These are phyloP conservation scores for Viola pubescens DNA, from an alignment of 441 rosid genomes.

Conservation along the genomic window DNA sequence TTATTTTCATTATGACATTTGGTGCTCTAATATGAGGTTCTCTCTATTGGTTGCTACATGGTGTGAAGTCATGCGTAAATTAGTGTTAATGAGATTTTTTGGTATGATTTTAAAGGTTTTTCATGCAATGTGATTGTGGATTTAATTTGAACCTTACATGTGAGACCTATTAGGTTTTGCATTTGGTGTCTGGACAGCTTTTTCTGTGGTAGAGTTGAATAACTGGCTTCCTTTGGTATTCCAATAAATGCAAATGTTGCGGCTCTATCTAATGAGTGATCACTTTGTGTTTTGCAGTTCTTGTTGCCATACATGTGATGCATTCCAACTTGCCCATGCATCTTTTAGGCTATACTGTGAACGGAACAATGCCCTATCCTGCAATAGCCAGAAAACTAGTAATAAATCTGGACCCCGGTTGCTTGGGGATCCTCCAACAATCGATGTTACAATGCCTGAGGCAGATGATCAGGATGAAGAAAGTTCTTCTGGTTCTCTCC, in stretches of 20 bases:
- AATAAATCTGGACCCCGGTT: constrained; percentile 51
- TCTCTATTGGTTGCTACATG: neutral
- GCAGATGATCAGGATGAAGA: constrained; percentile 69
- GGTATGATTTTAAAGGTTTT: neutral
- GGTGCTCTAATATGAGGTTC: neutral
- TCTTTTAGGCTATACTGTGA: constrained; percentile 75
- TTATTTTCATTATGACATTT: neutral
- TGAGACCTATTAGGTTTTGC: neutral
- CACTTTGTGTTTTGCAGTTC: constrained; percentile 52
- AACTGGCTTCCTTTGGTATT: neutral
- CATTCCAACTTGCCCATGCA: constrained; percentile 81
- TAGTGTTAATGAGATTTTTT: neutral
- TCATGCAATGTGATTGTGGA: constrained; percentile 4
- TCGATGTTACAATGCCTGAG: constrained; percentile 57
- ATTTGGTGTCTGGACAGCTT: neutral
- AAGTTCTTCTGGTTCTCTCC: constrained; percentile 58
- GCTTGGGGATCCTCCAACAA: constrained; percentile 85
- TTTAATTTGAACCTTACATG: neutral
- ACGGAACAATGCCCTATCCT: constrained; percentile 28
- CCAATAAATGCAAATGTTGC: neutral
- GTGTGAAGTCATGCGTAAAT: neutral
- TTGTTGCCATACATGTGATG: constrained; percentile 83
- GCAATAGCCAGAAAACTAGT: constrained; percentile 36
- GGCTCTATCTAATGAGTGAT: no score
- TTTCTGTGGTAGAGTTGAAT: neutral